Base-by-base conservation (phyloP, 2,329 filamentous ascomycete genomes). In the Calonectria montana region DNA sequence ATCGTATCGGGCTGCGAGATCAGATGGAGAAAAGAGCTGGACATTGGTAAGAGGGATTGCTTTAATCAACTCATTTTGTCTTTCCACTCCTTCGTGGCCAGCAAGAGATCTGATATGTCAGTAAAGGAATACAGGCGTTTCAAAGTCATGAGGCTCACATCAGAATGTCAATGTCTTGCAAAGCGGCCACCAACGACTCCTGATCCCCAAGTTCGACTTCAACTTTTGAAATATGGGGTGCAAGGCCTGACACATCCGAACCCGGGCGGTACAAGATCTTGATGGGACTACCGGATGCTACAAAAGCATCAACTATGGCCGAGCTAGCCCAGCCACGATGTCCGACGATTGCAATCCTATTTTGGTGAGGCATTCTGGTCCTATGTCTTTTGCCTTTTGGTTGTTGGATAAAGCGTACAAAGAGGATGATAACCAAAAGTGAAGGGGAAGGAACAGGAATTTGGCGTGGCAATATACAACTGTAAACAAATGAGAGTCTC, bases 281-380 rank as follows among this genome's bases (percentile, higher is more conserved):
- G 48, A 70, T 39, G 4, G 29, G 39, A 13, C 61, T 39, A 23
- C 37, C 29, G 8, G 61, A 59, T 15, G 47, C 27, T 16, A 39
- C 61, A 12, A 70, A 50, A 12, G 61, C 67, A 15, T 70, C 50
- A 12, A 64, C 41, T 4, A 65, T 70, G 25, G 39, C 48, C 10
- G 61, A 65, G 23, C 67, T 70, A 6, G 39, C 61, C 67, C 67
- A 70, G 39, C 67, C 67, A 43, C 67, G 61, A 45, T 65, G 67
- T 9, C 67, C 39, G 18, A 59, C 25, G 1, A 70, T 29, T 5
- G 59, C 67, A 39, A 70, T 70, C 15, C 67, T 50, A n/a, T 70
- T 69, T 43, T 29, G 41, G 13, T 10, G 18, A 23, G 29, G 7
- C 53, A 59, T 59, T 25, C 35, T 12, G 29, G 18, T 31, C 10